Base-by-base conservation (phyloP, 257 asterid species). In the Parsonsia alboflavescens region DNA sequence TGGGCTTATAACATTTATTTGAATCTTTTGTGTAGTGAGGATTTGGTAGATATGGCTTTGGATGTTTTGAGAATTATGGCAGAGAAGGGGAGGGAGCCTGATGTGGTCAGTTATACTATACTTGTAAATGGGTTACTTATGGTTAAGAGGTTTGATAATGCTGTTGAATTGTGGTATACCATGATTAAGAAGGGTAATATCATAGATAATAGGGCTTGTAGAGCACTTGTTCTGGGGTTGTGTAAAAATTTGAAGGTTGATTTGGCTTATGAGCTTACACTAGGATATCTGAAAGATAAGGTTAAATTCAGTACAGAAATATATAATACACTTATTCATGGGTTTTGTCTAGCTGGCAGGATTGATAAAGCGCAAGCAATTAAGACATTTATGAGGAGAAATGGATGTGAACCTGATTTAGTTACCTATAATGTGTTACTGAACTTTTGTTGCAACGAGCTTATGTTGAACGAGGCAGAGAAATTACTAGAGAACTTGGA, bases 1-100 rank as follows among this genome's bases (percentile, higher is more conserved):
- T 95, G 98, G 98, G 97, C 99, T 42, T 92, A 82, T 81, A 95
- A 95, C 79, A 87, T 89, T 56, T 90, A 90, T 76, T 68, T 95
- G 78, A 85, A 92, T 81, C 86, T 92, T 80, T 82, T 90, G 79
- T 92, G 96, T 75, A 77, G 89, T 61, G 96, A 87, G 83, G 78
- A 80, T 80, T 86, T 90, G 71, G 96, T 90, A 28, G 96, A 85
- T 46, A 77, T 82, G 26, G 99, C 98, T 1, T 83, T 92, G 80
- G 80, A 84, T 81, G 80, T 90, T 49, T 77, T 95, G 78, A 74
- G 84, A 75, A 74, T 84, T 44, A 92, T 95, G 98, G 84, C 68
- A 70, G 91, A 84, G 68, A 89, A 90, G 78, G 92, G 99, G 19
- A 81, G 85, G 72, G 85, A 82, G 64, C 96, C 97, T 41, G 93